Conservation (phyloP, 352 stramenopile genomes). For the Poterioochromonas sp. region DNA sequence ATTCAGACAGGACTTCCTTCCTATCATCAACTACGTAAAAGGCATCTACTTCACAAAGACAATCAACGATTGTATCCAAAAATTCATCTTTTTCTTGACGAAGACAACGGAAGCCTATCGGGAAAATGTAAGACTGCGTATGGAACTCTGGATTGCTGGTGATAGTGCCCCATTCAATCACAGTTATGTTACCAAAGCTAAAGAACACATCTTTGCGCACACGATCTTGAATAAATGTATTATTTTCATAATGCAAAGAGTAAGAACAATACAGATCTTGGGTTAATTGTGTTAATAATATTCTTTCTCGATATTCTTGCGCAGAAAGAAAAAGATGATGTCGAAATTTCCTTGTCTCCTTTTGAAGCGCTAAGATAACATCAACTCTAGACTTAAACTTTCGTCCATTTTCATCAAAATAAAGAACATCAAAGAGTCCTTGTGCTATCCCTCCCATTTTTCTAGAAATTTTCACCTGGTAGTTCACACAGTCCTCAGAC, state of each 20-base stretch:
- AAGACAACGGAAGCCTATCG: constrained; percentile 19
- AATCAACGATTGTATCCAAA: constrained; percentile 2
- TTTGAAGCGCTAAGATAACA: too few relatives aligned
- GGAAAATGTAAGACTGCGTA: constrained; percentile 9
- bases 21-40: not conserved
- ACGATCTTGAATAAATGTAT: not conserved
- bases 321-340: not conserved
- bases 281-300: constrained; percentile 5
- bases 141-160: not conserved
- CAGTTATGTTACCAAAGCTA: constrained; percentile 3
- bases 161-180: constrained; percentile 16
- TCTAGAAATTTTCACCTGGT: too few relatives aligned
- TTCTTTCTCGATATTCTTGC: not conserved
- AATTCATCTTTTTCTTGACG: constrained; percentile 30
- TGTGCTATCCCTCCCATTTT: too few relatives aligned
- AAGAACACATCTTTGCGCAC: not conserved
- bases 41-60: constrained; percentile 32
- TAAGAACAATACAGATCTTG: not conserved
- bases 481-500: too few relatives aligned
- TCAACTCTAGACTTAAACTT: too few relatives aligned
- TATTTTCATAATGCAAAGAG: not conserved
- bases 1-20: not conserved
- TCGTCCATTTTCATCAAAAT: too few relatives aligned
- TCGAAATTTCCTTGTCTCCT: too few relatives aligned
- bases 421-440: too few relatives aligned